A percentile compares a stretch with the other conserved stretches of the same genome.
Evolutionary conservation across 2,329 filamentous ascomycete genomes (phyloP).

Genomic region (Fusarium redolens): DNA sequence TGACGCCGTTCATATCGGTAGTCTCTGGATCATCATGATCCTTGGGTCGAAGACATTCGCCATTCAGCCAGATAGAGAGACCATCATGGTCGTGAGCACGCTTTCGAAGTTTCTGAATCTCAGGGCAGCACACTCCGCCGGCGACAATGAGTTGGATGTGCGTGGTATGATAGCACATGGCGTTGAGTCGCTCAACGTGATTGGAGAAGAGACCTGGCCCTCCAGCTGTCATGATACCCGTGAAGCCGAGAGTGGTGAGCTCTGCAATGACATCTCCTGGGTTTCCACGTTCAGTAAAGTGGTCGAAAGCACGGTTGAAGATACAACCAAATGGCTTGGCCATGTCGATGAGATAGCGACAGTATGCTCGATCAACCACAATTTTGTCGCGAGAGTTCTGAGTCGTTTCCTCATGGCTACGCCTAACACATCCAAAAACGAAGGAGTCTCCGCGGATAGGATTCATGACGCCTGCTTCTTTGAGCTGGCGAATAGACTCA

Average conservation of each 20-base stretch:
- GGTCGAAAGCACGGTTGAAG: conserved; percentile 69
- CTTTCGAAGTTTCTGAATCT: conserved; percentile 48
- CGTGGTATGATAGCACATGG: conserved; percentile 48
- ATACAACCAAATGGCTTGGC: conserved; percentile 59
- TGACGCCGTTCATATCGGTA: conserved; percentile 43
- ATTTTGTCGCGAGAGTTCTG: conserved; percentile 15
- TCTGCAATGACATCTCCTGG: conserved; percentile 46
- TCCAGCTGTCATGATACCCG: conserved; percentile 64
- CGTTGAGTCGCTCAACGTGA: conserved; percentile 53
- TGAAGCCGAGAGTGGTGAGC: conserved; percentile 59
- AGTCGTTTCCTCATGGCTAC: neutral
- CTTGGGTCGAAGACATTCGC: conserved; percentile 50
- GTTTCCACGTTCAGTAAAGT: conserved; percentile 49
- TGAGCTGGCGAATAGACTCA: conserved; percentile 53
- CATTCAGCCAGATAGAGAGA: conserved; percentile 58
- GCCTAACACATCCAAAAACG: conserved; percentile 63
- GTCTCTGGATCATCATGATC: conserved; percentile 36
- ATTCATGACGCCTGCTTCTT: conserved; percentile 52
- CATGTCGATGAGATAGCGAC: conserved; percentile 53
- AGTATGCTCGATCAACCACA: conserved; percentile 55
- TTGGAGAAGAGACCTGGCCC: conserved; percentile 56
- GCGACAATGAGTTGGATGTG: conserved; percentile 63
- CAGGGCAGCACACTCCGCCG: conserved; percentile 61
- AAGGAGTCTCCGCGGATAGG: conserved; percentile 63
- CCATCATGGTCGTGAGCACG: conserved; percentile 38